A percentile compares a stretch with the other conserved stretches of the same genome.
These are phyloP conservation scores for Fusarium transvaalense DNA, from an alignment of 2,329 filamentous ascomycete genomes.

Conservation along the genomic window DNA sequence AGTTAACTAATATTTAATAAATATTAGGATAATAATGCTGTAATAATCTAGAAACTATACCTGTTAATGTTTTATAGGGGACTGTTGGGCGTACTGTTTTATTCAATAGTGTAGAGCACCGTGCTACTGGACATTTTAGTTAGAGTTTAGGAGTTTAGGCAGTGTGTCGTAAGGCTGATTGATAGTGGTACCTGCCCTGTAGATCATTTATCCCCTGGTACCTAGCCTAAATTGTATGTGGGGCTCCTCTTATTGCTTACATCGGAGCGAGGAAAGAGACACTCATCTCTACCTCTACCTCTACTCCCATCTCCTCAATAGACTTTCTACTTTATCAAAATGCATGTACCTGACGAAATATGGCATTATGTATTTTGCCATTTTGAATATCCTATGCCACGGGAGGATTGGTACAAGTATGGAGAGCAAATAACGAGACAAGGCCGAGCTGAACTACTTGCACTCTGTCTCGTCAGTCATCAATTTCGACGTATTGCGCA, in stretches of 20 bases:
- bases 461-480: background rate
- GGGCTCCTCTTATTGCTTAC: background rate
- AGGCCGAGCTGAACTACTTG: background rate
- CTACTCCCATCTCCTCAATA: background rate
- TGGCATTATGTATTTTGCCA: background rate
- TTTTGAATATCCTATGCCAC: background rate
- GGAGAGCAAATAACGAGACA: background rate
- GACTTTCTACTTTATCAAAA: background rate
- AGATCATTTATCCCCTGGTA: background rate
- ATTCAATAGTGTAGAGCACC: too few species aligned
- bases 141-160: too few species aligned
- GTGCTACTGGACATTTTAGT: too few species aligned
- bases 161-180: too few species aligned
- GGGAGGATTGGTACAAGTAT: background rate
- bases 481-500: background rate
- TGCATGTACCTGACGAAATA: background rate
- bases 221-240: too few species aligned
- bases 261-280: too few species aligned
- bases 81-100: too few species aligned
- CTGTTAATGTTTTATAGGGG: too few species aligned
- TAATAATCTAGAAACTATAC: too few species aligned
- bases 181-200: too few species aligned
- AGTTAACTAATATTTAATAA: too few species aligned
- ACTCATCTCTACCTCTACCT: background rate
- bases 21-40: too few species aligned